Evolutionary conservation across 441 rosid genomes (phyloP).

Genomic region (Populus hybrid): DNA sequence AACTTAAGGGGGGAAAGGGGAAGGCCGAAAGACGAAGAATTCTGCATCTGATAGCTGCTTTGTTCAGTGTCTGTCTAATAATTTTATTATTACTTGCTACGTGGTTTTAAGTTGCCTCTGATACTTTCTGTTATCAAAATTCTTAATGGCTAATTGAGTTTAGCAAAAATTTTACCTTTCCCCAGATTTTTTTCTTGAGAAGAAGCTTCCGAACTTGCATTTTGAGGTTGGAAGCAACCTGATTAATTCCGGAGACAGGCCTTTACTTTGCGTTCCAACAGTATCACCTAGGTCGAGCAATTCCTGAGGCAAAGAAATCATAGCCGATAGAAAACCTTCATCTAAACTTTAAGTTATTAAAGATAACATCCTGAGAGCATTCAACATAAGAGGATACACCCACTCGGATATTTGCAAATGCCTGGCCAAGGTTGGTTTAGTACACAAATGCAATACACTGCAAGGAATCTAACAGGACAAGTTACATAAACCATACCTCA

Average conservation of each 20-base stretch:
- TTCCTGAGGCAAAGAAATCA: conserved; percentile 39
- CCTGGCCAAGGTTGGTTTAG: not conserved
- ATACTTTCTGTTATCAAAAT: not conserved
- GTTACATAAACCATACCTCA: conserved; percentile 46
- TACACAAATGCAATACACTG: not conserved
- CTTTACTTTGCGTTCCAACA: conserved; percentile 63
- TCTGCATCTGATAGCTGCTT: not conserved
- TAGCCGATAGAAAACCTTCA: not conserved
- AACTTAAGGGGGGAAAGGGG: not conserved
- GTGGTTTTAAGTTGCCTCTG: not conserved
- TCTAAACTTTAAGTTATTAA: not conserved
- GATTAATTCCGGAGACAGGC: conserved; percentile 58
- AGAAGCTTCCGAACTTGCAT: conserved; percentile 60
- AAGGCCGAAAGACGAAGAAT: not conserved
- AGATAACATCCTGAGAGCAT: not conserved
- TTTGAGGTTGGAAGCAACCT: conserved; percentile 57
- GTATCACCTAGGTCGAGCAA: conserved; percentile 68
- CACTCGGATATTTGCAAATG: not conserved
- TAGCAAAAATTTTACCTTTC: conserved; percentile 39
- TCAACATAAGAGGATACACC: not conserved
- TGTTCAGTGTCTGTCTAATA: not conserved
- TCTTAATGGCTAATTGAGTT: not conserved
- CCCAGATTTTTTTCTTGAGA: conserved; percentile 50
- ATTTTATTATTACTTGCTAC: not conserved
- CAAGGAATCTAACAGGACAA: conserved; percentile 9